Base-by-base conservation (phyloP, 495 filamentous ascomycete species). In the Penicillium longicatenatum region DNA sequence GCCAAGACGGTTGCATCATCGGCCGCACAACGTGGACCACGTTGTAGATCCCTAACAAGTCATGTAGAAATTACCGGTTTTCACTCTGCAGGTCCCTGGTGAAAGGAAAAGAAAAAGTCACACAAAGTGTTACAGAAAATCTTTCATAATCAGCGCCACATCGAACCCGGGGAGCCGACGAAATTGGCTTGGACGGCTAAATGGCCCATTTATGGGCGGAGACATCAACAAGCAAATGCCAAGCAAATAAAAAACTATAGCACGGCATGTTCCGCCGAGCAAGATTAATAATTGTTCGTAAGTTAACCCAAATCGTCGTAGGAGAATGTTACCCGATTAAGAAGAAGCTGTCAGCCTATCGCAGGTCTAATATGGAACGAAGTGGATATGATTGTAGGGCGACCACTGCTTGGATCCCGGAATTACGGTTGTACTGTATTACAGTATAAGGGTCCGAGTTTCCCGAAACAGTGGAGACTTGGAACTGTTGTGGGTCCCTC, bases 151-250 rank as follows among this genome's bases (percentile, higher is more conserved):
- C 7, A 35, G 31, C 31, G 26, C 26, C 12, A 35, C 31, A 14
- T 14, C 16, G 37, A n/a, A n/a, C n/a, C n/a, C n/a, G n/a, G n/a
- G n/a, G n/a, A n/a, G n/a, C n/a, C n/a, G n/a, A n/a, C n/a, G n/a
- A n/a, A n/a, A 39, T 4, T 17, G 14, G 37, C 14, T 6, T 35
- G 6, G 0, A 39, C 16, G 37, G 14, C 16, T 16, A 39, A n/a
- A 16, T 4, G 35, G 37, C 31, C 1, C 4, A 35, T 35, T 17
- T 17, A 12, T 17, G 16, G 6, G 37, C 31, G 16, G 16, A 17
- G 37, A 39, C 37, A 26, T 26, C 19, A 59, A 59, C 50, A 65
- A 65, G 59, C 62, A 62, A 39, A 62, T 59, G 62, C 59, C 62
- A 65, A 62, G 62, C 45, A 26, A 16, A 19, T 26, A n/a, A 43